Conservation (phyloP, 2,329 filamentous ascomycete species). For the Macrophomina phaseolina region DNA sequence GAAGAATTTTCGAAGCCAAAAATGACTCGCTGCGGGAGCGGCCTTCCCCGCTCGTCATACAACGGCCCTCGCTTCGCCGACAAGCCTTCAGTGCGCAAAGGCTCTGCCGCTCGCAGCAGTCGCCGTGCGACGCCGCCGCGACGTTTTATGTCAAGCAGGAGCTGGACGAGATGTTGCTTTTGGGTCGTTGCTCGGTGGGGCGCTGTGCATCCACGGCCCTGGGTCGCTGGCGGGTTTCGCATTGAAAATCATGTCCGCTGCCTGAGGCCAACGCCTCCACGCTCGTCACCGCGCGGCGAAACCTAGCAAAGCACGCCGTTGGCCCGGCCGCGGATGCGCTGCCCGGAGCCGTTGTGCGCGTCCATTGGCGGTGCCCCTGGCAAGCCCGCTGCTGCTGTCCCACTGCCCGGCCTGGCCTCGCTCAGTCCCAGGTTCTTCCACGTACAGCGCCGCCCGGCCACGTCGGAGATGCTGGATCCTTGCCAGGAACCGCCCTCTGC, state of each 20-base stretch:
- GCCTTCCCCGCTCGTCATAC: slow-evolving; percentile 8
- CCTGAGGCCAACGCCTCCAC: slow-evolving; percentile 3
- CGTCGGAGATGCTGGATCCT: slow-evolving; percentile 19
- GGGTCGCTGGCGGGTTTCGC: slow-evolving; percentile 26
- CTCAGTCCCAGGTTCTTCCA: slow-evolving; percentile 17
- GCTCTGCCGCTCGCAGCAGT: neutral
- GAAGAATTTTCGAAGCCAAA: slow-evolving; percentile 22
- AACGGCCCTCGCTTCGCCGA: slow-evolving; percentile 10
- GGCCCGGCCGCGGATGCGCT: slow-evolving; percentile 14
- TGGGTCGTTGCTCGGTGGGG: neutral
- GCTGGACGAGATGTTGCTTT: neutral
- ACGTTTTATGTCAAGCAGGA: slow-evolving; percentile 23
- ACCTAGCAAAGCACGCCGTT: slow-evolving; percentile 21
- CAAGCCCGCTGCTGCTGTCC: slow-evolving; percentile 11
- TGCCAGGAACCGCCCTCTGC: slow-evolving; percentile 15
- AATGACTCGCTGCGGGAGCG: slow-evolving; percentile 14
- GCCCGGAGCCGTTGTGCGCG: slow-evolving; percentile 11
- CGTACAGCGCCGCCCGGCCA: slow-evolving; percentile 11
- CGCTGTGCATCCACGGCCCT: slow-evolving; percentile 1
- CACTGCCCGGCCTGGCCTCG: neutral
- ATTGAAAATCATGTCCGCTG: slow-evolving; percentile 18
- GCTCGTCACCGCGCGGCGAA: slow-evolving; percentile 16
- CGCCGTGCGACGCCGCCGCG: neutral
- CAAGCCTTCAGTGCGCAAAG: slow-evolving; percentile 1
- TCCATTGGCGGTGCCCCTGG: slow-evolving; percentile 20